These are phyloP conservation scores for Zymoseptoria crescenta DNA, from an alignment of 2,329 filamentous ascomycete genomes.

Conservation along the genomic window DNA sequence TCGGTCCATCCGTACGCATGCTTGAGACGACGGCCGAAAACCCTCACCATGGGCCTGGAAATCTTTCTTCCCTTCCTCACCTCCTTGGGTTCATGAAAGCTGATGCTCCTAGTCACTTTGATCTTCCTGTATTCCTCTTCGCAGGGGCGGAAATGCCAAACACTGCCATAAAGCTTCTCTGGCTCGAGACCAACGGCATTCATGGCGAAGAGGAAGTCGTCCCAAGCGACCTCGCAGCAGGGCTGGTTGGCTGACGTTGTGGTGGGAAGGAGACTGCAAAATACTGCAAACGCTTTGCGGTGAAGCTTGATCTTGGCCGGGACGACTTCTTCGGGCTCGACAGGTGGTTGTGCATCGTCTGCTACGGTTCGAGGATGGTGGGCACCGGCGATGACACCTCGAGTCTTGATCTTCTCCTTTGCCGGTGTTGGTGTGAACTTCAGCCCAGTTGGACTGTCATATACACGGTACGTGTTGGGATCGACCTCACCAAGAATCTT, in stretches of 20 bases:
- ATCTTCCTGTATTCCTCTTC: slow-evolving; percentile 5
- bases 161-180: slow-evolving; percentile 53
- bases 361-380: slow-evolving; percentile 4
- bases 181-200: slow-evolving; percentile 41
- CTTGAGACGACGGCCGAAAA: slow-evolving; percentile 43
- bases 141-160: slow-evolving; percentile 50
- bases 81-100: slow-evolving; percentile 56
- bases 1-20: slow-evolving; percentile 27
- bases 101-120: slow-evolving; percentile 42
- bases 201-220: slow-evolving; percentile 49
- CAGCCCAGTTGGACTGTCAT: slow-evolving; percentile 2
- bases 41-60: slow-evolving; percentile 39
- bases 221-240: slow-evolving; percentile 46
- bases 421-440: slow-evolving; percentile 6
- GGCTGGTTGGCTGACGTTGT: slow-evolving; percentile 24
- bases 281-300: slow-evolving; percentile 32
- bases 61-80: slow-evolving; percentile 39
- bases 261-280: slow-evolving; percentile 38
- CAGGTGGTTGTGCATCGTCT: background rate
- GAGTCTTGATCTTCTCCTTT: slow-evolving; percentile 22
- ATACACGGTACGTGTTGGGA: slow-evolving; percentile 8
- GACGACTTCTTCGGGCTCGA: background rate
- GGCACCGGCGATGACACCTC: slow-evolving; percentile 11
- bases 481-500: slow-evolving; percentile 9
- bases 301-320: slow-evolving; percentile 9